A percentile compares a stretch with the other conserved stretches of the same genome.
phyloP scores from a whole-genome alignment of 345 rosid genomes.

The Angophora floribunda region DNA sequence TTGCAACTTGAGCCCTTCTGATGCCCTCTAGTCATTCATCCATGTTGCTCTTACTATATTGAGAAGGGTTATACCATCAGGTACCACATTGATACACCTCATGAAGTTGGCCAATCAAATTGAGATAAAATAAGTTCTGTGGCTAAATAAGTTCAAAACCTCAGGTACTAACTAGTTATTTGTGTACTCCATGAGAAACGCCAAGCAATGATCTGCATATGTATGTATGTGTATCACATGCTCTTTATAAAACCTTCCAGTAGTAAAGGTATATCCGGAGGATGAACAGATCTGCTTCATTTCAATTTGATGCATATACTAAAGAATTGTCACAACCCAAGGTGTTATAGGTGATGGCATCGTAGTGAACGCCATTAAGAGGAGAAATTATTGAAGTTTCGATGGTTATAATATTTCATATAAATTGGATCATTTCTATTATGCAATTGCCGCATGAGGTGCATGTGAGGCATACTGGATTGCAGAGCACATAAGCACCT shows the following conservation, averaged over 20 bases:
- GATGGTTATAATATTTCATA: background rate
- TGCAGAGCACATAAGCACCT: background rate
- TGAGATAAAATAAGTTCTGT: background rate
- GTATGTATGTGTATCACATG: background rate
- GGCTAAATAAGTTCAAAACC: background rate
- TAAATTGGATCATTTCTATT: background rate
- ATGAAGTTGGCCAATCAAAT: background rate
- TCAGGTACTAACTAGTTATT: background rate
- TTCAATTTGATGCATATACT: background rate
- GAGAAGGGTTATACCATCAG: background rate
- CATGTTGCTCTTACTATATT: background rate
- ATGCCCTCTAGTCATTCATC: background rate
- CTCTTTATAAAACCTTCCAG: background rate
- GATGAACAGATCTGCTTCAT: background rate
- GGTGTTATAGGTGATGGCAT: background rate
- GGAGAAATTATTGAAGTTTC: background rate
- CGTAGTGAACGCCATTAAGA: background rate
- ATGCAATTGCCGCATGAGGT: background rate
- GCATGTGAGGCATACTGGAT: background rate
- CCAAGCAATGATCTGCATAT: background rate
- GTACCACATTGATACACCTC: background rate
- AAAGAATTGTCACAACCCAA: background rate
- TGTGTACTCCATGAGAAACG: background rate
- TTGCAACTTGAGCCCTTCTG: background rate
- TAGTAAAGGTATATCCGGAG: background rate